These are phyloP conservation scores for Apiospora koreana DNA, from an alignment of 2,329 filamentous ascomycete species.

Conservation along the genomic window DNA sequence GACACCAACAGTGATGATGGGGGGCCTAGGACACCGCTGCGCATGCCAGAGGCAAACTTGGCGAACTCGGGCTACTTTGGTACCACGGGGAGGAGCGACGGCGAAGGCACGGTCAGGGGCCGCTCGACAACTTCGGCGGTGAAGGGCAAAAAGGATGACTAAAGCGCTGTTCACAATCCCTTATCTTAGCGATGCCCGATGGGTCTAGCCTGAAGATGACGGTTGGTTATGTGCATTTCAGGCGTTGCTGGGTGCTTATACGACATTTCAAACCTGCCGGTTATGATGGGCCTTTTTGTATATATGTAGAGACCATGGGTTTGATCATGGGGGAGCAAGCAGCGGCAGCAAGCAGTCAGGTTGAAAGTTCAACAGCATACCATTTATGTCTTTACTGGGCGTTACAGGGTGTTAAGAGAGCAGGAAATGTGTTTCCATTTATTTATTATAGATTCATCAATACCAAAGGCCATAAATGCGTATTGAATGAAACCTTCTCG, in stretches of 20 bases:
- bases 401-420: neutral
- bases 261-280: neutral
- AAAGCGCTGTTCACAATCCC: neutral
- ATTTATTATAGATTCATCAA: neutral
- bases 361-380: neutral
- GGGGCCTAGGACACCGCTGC: constrained; percentile 23
- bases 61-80: constrained; percentile 34
- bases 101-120: constrained; percentile 39
- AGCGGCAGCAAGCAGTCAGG: neutral
- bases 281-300: neutral
- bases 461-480: neutral
- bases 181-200: neutral
- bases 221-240: constrained; percentile 3
- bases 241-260: constrained; percentile 6
- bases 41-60: constrained; percentile 28
- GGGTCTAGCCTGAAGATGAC: neutral
- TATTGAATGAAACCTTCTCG: too few species aligned
- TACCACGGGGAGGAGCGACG: constrained; percentile 41
- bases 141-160: constrained; percentile 52
- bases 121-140: constrained; percentile 31
- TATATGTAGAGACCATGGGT: constrained; percentile 6
- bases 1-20: constrained; percentile 62
- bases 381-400: neutral
- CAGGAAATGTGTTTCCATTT: neutral
- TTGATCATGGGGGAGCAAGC: neutral